These are phyloP conservation scores for Cucurbita moschata DNA, from an alignment of 306 rosid genomes.

Conservation along the genomic window DNA sequence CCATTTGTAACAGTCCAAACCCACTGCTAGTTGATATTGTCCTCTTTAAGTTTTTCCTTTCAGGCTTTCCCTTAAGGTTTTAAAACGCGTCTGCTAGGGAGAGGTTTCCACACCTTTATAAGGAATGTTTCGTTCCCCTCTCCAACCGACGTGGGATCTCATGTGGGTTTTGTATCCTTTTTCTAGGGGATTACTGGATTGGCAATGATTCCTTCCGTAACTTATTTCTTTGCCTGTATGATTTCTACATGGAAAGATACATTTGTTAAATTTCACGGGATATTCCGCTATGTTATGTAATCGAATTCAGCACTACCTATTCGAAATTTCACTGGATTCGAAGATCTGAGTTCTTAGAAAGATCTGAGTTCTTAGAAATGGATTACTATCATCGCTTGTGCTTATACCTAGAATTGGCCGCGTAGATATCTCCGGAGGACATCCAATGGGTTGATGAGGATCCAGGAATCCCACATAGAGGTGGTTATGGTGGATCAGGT, in stretches of 20 bases:
- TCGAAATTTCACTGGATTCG: not conserved
- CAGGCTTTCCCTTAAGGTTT: too few species aligned
- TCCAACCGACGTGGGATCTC: too few species aligned
- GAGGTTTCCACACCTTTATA: too few species aligned
- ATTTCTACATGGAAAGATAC: not conserved
- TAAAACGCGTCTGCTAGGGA: too few species aligned
- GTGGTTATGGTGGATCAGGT: constrained; percentile 49
- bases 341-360: not conserved
- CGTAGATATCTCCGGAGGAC: constrained; percentile 75
- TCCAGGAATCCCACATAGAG: constrained; percentile 59
- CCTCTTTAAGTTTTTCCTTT: too few species aligned
- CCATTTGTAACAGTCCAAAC: too few species aligned
- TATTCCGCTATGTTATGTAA: not conserved
- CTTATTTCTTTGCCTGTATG: not conserved
- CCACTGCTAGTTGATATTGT: too few species aligned
- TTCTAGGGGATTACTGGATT: not conserved
- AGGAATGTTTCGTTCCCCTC: too few species aligned
- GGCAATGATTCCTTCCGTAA: not conserved
- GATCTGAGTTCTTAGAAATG: not conserved
- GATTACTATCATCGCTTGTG: not conserved
- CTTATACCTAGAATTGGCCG: constrained; percentile 2
- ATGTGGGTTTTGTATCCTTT: not conserved
- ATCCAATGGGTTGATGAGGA: constrained; percentile 88
- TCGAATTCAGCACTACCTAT: not conserved
- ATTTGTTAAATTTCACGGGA: not conserved